These are phyloP conservation scores for Passiflora organensis DNA, from an alignment of 345 rosid species.

Conservation along the genomic window DNA sequence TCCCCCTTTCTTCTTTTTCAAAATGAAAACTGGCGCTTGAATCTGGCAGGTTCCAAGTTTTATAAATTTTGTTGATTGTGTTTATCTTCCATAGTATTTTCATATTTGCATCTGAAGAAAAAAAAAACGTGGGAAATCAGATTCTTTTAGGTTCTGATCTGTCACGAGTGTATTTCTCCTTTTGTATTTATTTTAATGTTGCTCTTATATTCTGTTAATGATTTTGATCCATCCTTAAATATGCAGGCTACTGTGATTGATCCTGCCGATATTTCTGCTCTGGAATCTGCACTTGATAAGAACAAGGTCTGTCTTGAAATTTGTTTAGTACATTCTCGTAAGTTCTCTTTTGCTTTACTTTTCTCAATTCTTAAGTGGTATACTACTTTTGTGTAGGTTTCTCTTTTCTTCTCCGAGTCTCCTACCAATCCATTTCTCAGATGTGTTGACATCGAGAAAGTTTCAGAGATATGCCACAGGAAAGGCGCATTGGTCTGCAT, in stretches of 20 bases:
- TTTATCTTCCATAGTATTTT: not conserved
- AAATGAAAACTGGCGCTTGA: no score
- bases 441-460: conserved; percentile 87
- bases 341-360: not conserved
- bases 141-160: no score
- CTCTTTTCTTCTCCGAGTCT: conserved; percentile 89
- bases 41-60: no score
- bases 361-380: conserved; percentile 11
- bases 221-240: conserved; percentile 5
- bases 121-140: no score
- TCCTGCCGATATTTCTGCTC: conserved; percentile 79
- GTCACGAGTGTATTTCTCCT: not conserved
- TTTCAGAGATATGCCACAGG: conserved; percentile 78
- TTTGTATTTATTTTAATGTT: not conserved
- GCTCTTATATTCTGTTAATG: not conserved
- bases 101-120: no score
- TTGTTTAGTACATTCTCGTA: conserved; percentile 3
- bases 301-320: conserved; percentile 47
- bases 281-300: conserved; percentile 68
- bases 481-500: conserved; percentile 91
- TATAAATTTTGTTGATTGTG: no score
- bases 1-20: no score
- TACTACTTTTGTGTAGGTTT: conserved; percentile 53
- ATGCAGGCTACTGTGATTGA: conserved; percentile 90
- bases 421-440: conserved; percentile 95